These are phyloP conservation scores for Brassica napus DNA, from an alignment of 345 rosid species.

Conservation along the genomic window DNA sequence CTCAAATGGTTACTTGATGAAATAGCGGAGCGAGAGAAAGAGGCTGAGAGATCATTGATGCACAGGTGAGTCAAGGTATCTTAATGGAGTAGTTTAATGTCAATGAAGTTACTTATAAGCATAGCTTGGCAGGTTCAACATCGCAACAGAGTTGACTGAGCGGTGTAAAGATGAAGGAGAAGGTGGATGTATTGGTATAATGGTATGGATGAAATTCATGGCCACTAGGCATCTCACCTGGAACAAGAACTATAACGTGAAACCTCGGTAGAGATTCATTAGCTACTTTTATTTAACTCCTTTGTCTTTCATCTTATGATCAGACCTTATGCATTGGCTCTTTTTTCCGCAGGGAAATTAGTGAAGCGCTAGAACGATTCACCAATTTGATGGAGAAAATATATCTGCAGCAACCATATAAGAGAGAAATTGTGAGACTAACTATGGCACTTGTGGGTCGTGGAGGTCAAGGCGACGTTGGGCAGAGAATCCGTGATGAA, in stretches of 20 bases:
- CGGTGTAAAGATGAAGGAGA: constrained; percentile 61
- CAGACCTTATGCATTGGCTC: neutral
- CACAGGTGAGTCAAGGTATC: constrained; percentile 38
- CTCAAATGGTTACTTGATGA: constrained; percentile 70
- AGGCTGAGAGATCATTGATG: constrained; percentile 71
- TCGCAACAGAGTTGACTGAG: constrained; percentile 41
- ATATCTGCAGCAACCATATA: constrained; percentile 52
- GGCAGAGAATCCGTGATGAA: constrained; percentile 97
- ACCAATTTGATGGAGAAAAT: constrained; percentile 72
- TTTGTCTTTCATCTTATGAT: constrained; percentile 7
- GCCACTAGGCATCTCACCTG: constrained; percentile 96
- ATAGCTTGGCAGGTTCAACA: constrained; percentile 42
- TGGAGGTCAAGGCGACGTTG: constrained; percentile 99
- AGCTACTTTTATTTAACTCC: neutral
- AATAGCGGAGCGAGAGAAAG: constrained; percentile 59
- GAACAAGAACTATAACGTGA: constrained; percentile 98
- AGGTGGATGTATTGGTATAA: constrained; percentile 76
- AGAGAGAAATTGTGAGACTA: constrained; percentile 74
- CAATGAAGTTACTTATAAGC: constrained; percentile 31
- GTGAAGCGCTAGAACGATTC: constrained; percentile 90
- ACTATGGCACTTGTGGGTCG: constrained; percentile 93
- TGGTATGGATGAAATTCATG: constrained; percentile 99
- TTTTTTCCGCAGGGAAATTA: constrained; percentile 68
- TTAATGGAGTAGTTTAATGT: neutral
- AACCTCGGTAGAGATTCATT: constrained; percentile 71